Conservation (phyloP, 495 filamentous ascomycete species). For the Tuber borchii region DNA sequence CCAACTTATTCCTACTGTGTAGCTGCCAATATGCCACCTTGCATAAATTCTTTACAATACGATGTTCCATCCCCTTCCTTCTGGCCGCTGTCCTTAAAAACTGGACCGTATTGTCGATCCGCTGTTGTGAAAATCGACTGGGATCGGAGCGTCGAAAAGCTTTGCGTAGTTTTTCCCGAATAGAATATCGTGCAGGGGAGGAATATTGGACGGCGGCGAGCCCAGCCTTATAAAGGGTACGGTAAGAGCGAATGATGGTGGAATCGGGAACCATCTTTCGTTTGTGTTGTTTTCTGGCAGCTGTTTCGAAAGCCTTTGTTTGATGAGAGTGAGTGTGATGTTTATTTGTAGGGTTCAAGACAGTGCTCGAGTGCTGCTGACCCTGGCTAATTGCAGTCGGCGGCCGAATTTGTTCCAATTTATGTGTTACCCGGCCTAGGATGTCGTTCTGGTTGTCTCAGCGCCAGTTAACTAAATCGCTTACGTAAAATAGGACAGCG, state of each 20-base stretch:
- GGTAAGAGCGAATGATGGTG: slow-evolving; percentile 66
- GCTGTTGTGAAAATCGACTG: slow-evolving; percentile 53
- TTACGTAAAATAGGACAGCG: neutral
- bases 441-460: neutral
- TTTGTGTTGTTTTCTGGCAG: neutral
- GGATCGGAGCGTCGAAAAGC: slow-evolving; percentile 59
- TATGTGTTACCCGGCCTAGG: neutral
- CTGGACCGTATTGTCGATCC: slow-evolving; percentile 64
- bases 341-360: neutral
- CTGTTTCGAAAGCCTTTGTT: neutral
- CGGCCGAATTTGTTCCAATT: neutral
- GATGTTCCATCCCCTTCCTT: slow-evolving; percentile 67
- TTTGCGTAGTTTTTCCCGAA: slow-evolving; percentile 58
- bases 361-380: neutral
- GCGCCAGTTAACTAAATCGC: neutral
- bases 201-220: slow-evolving; percentile 77
- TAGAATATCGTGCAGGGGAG: slow-evolving; percentile 62
- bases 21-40: slow-evolving; percentile 55
- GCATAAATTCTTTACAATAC: slow-evolving; percentile 68
- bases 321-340: neutral
- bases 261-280: slow-evolving; percentile 6
- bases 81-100: slow-evolving; percentile 68
- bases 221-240: slow-evolving; percentile 63
- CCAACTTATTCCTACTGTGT: slow-evolving; percentile 42
- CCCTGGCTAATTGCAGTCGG: neutral